Percentiles rank a stretch among this genome's conserved stretches.
Conservation (phyloP, 192 early-diverging fungal genomes). For the Mortierella claussenii region DNA sequence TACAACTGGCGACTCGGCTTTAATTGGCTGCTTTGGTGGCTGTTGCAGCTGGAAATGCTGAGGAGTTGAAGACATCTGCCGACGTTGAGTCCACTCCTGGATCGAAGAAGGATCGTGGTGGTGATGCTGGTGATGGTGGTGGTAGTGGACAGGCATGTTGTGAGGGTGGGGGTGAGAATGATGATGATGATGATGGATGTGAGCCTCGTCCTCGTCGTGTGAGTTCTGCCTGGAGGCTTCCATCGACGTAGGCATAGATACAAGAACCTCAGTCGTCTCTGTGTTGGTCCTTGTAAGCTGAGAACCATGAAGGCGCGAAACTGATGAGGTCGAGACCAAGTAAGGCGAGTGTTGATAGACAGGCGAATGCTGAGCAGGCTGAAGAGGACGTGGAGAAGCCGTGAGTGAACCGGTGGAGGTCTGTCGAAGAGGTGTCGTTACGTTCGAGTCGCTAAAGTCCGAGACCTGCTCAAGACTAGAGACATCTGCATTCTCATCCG, state of each 20-base stretch:
- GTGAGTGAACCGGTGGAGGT: background rate
- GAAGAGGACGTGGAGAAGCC: conserved; percentile 1
- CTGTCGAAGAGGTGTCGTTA: background rate
- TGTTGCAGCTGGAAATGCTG: conserved; percentile 8
- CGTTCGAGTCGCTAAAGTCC: background rate
- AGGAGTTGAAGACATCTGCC: background rate
- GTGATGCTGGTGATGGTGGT: conserved; percentile 10
- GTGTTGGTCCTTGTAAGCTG: conserved; percentile 15
- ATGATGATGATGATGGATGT: conserved; percentile 4
- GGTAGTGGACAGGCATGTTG: conserved; percentile 2
- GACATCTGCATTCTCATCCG: conserved; percentile 16
- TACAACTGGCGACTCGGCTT: too few relatives aligned
- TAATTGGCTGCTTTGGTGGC: background rate
- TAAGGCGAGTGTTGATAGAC: background rate
- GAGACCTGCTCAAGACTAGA: conserved; percentile 20
- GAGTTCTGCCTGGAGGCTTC: conserved; percentile 25
- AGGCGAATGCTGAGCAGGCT: background rate
- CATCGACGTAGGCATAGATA: conserved; percentile 19
- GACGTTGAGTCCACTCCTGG: conserved; percentile 25
- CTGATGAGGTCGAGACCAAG: too few relatives aligned
- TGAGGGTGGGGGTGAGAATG: conserved; percentile 11
- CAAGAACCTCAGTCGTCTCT: conserved; percentile 25
- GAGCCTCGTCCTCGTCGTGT: conserved; percentile 18
- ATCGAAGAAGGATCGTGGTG: conserved; percentile 15
- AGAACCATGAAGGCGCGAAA: background rate